Percentiles rank a stretch among this genome's conserved stretches.
Evolutionary conservation across 164 flowering plant genomes (phyloP).

Genomic region (Annona cherimola): DNA sequence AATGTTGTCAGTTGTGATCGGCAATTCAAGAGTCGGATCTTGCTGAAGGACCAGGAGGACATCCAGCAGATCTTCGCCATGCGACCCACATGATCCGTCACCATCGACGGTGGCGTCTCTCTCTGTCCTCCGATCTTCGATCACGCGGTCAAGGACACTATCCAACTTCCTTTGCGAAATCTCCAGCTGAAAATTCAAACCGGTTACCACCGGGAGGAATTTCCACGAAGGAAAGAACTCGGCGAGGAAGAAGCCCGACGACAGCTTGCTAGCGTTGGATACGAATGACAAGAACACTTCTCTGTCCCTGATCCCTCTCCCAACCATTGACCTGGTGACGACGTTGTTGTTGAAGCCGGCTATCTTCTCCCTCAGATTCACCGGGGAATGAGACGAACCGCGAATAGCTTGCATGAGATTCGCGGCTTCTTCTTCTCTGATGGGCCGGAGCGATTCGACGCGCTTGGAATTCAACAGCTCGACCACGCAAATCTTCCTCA

Average conservation of each 20-base stretch:
- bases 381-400: background rate
- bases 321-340: constrained; percentile 21
- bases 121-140: background rate
- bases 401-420: constrained; percentile 11
- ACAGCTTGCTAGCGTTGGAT: constrained; percentile 2
- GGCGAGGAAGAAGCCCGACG: constrained; percentile 6
- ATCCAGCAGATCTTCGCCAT: constrained; percentile 11
- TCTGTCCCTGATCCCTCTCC: constrained; percentile 18
- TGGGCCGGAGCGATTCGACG: constrained; percentile 20
- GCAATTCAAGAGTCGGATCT: constrained; percentile 4
- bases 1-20: constrained; percentile 1
- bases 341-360: constrained; percentile 11
- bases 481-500: constrained; percentile 4
- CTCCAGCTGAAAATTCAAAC: constrained; percentile 5
- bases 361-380: constrained; percentile 18
- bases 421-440: constrained; percentile 31
- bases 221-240: constrained; percentile 11
- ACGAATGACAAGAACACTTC: constrained; percentile 12
- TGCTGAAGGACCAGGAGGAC: constrained; percentile 7
- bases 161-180: background rate
- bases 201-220: background rate
- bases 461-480: constrained; percentile 28
- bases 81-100: background rate
- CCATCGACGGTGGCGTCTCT: background rate
- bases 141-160: background rate